These are phyloP conservation scores for Geranium incanum DNA, from an alignment of 441 rosid genomes.

Conservation along the genomic window DNA sequence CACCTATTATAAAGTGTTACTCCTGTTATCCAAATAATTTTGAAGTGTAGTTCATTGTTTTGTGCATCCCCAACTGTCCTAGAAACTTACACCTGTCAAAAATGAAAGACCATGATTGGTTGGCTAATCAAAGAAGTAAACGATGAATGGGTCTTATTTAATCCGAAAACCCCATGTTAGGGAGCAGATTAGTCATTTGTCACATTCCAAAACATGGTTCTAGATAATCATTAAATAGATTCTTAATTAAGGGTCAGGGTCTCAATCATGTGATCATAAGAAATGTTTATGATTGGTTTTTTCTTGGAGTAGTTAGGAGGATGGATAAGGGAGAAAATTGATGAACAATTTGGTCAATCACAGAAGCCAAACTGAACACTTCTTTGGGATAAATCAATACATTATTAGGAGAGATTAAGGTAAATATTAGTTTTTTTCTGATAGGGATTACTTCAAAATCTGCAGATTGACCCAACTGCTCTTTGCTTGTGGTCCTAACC, in stretches of 20 bases:
- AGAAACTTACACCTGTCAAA: not conserved
- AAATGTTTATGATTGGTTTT: not conserved
- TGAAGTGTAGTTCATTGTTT: no score
- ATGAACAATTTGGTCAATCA: not conserved
- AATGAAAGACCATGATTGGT: not conserved
- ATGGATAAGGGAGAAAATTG: not conserved
- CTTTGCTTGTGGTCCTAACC: not conserved
- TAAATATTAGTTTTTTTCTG: not conserved
- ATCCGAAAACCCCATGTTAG: conserved; percentile 5
- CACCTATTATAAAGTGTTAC: no score
- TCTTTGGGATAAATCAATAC: not conserved
- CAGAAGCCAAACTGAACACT: not conserved
- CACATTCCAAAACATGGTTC: not conserved
- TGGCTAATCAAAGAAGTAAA: not conserved
- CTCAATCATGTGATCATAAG: not conserved
- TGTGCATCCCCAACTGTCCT: not conserved
- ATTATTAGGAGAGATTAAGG: not conserved
- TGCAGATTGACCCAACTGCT: not conserved
- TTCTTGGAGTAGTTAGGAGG: not conserved
- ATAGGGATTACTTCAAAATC: not conserved
- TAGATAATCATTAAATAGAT: not conserved
- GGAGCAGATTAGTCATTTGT: not conserved
- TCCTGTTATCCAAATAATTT: no score
- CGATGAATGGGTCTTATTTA: not conserved
- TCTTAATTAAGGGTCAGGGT: not conserved